Percentiles rank a stretch among this genome's conserved stretches.
Conservation (phyloP, 2,329 filamentous ascomycete species). For the Gnomoniopsis sp. region DNA sequence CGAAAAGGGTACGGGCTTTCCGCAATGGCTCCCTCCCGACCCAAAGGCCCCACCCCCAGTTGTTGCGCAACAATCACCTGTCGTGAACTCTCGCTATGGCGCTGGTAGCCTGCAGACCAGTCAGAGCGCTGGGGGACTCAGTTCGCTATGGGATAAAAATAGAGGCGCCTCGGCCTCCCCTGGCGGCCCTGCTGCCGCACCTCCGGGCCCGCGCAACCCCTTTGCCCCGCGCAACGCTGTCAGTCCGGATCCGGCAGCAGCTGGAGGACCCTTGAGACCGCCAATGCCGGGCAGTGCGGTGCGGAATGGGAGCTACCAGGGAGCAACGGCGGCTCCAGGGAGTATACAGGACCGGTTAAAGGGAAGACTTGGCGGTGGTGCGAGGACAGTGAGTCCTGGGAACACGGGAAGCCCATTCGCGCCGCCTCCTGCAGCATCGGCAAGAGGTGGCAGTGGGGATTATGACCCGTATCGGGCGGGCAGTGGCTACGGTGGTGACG, state of each 20-base stretch:
- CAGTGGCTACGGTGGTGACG: constrained; percentile 24
- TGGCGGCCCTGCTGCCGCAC: constrained; percentile 17
- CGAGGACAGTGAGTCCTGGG: constrained; percentile 54
- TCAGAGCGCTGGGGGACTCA: constrained; percentile 38
- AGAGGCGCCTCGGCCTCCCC: constrained; percentile 17
- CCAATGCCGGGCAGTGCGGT: constrained; percentile 58
- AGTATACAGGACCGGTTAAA: constrained; percentile 76
- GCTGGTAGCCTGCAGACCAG: constrained; percentile 32
- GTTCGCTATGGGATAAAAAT: constrained; percentile 57
- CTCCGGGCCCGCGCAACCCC: constrained; percentile 21
- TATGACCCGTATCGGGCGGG: constrained; percentile 16
- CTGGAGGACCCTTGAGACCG: constrained; percentile 46
- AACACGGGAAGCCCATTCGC: constrained; percentile 41
- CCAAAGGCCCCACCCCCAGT: constrained; percentile 68
- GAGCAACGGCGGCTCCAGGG: constrained; percentile 26
- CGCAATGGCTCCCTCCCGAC: constrained; percentile 84
- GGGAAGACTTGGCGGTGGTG: constrained; percentile 66
- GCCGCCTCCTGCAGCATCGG: constrained; percentile 34
- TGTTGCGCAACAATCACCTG: constrained; percentile 36
- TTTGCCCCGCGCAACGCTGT: constrained; percentile 28
- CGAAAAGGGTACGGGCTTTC: constrained; percentile 79
- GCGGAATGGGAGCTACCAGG: constrained; percentile 72
- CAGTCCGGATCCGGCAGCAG: constrained; percentile 29
- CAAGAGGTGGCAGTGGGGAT: constrained; percentile 21
- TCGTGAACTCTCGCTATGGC: constrained; percentile 52